Evolutionary conservation across 164 flowering plant species (phyloP), one percentile per base, ranked within the genome.

Genomic region (Piper longum): DNA sequence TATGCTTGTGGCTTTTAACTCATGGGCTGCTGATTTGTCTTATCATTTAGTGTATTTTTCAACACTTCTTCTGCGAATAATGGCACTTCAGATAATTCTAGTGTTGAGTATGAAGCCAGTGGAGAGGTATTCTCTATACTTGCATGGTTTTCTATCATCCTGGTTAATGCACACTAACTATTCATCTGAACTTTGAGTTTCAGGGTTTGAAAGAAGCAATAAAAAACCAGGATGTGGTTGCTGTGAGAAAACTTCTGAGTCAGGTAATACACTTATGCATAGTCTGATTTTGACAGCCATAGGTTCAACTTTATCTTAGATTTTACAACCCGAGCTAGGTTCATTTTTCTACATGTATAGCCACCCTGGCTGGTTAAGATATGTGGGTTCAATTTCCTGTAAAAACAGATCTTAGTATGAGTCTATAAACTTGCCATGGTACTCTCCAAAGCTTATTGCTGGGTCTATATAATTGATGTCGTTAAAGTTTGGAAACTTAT

Each of bases 151-250:
- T 5, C 3, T 48, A 9, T 48, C 52, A 9, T 48, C 52, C 36
- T 51, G 55, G 45, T 44, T 44, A n/a, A 26, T 51, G 14, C 42
- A 13, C 39, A 41, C 48, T 43, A 44, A 44, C 19, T 16, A 11
- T 45, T 56, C 41, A 13, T 18, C 41, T 26, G 13, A 43, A 16
- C 44, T 65, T 58, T 64, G 4, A 56, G 71, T 36, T 56, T 62
- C 56, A 93, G 99, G 99, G 99, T 67, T 70, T 88, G 69, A 82
- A 96, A 74, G 97, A 93, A 81, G 99, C 99, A 51, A 85, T 93
- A 66, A 88, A 90, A 76, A 93, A 81, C 72, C 77, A 85, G 62
- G 92, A 90, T 67, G 57, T 70, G 63, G 75, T 71, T 56, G 91
- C 84, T 48, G 95, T 84, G 56, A 82, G 76, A 73, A 83, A 77